A percentile compares a stretch with the other conserved stretches of the same genome.
Conservation (phyloP, 306 rosid species). For the Ceratonia siliqua region DNA sequence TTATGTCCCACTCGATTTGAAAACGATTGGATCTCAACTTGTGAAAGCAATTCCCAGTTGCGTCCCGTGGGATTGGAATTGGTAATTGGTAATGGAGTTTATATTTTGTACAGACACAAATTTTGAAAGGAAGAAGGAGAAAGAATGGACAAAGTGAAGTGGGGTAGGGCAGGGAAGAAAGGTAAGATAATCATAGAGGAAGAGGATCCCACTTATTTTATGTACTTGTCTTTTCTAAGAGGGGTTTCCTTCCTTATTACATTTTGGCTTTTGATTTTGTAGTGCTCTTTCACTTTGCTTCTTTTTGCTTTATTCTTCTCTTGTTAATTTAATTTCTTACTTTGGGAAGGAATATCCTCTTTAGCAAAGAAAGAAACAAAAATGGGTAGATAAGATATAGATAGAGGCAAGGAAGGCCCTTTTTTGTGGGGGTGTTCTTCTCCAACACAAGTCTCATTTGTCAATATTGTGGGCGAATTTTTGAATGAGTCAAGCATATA, state of each 20-base stretch:
- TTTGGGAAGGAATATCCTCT: constrained; percentile 35
- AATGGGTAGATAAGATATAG: constrained; percentile 27
- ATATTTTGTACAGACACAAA: constrained; percentile 9
- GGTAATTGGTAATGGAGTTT: too few species aligned
- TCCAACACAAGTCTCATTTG: background rate
- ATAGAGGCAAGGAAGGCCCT: constrained; percentile 18
- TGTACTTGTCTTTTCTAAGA: constrained; percentile 54
- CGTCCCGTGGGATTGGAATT: background rate
- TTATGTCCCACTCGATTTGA: background rate
- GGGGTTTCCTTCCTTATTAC: constrained; percentile 15
- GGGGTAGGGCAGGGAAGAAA: constrained; percentile 11
- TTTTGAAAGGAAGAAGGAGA: background rate
- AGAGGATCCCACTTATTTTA: constrained; percentile 64
- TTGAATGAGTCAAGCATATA: background rate
- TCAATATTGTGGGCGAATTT: constrained; percentile 39
- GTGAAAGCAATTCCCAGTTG: background rate
- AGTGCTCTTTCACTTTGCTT: constrained; percentile 26
- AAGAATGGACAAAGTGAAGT: constrained; percentile 32
- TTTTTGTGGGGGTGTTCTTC: background rate
- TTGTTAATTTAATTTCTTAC: constrained; percentile 17
- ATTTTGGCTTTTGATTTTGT: constrained; percentile 28
- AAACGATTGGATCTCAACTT: background rate
- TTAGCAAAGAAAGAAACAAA: background rate
- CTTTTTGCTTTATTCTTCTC: constrained; percentile 31
- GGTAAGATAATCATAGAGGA: background rate